Conservation (phyloP, 2,329 filamentous ascomycete species). For the Microsporum canis region DNA sequence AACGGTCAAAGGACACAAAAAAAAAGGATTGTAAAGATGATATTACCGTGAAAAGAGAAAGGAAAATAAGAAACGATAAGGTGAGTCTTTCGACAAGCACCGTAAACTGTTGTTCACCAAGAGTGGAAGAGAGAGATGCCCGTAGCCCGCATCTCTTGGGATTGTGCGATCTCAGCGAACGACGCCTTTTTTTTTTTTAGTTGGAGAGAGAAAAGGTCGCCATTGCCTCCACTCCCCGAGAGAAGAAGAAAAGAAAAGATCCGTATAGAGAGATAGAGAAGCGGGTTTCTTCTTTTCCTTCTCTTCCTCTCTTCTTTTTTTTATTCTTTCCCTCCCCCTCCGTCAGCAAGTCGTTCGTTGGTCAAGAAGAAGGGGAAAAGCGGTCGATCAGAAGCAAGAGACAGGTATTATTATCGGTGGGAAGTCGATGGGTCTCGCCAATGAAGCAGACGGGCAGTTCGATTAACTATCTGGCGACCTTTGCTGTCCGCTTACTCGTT, state of each 20-base stretch:
- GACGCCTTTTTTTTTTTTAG: not conserved
- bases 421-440: not conserved
- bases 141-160: conserved; percentile 2
- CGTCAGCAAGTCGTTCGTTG: not conserved
- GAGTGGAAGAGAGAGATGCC: not conserved
- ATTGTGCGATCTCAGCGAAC: not conserved
- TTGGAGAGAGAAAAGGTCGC: not conserved
- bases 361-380: not conserved
- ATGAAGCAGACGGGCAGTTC: not conserved
- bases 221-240: not conserved
- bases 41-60: not conserved
- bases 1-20: not conserved
- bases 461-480: not conserved
- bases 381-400: not conserved
- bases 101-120: not conserved
- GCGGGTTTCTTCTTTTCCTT: not conserved
- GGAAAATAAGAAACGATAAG: not conserved
- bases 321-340: not conserved
- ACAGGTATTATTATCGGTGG: not conserved
- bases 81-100: conserved; percentile 1
- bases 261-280: not conserved
- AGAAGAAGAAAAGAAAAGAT: not conserved
- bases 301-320: not conserved
- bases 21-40: not conserved
- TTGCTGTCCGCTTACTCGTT: not conserved